A percentile compares a stretch with the other conserved stretches of the same genome.
These are phyloP conservation scores for Leccinum pachyderme DNA, from an alignment of 1,284 basidiomycete genomes.

Conservation along the genomic window DNA sequence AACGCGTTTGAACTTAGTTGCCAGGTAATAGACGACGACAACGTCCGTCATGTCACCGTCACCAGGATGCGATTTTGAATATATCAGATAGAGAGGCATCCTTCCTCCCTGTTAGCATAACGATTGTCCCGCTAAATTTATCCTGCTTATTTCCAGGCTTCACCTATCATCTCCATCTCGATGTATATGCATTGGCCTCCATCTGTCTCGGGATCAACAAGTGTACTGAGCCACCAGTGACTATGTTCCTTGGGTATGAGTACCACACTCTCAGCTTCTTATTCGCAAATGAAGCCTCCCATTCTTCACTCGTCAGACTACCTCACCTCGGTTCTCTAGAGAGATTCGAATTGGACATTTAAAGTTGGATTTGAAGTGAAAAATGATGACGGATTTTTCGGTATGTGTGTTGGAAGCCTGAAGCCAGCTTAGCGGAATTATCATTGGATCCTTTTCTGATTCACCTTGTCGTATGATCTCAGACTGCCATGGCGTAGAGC, in stretches of 20 bases:
- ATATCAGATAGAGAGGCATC: constrained; percentile 9
- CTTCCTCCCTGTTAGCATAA: neutral
- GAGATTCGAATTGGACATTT: neutral
- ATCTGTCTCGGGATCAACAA: constrained; percentile 15
- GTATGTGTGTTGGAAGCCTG: neutral
- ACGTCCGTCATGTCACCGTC: neutral
- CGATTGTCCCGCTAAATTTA: neutral
- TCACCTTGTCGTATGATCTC: neutral
- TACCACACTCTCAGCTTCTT: neutral
- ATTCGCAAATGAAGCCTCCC: neutral
- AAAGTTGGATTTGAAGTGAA: neutral
- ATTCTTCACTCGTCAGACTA: neutral
- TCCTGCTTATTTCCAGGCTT: constrained; percentile 4
- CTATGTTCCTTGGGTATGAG: neutral
- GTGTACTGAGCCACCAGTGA: neutral
- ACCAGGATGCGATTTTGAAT: constrained; percentile 14
- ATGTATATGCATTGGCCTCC: constrained; percentile 13
- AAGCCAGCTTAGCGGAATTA: neutral
- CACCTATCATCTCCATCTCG: constrained; percentile 23
- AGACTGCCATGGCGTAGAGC: neutral
- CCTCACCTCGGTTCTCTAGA: neutral
- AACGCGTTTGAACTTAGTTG: neutral
- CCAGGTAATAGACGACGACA: constrained; percentile 16
- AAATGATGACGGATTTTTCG: neutral
- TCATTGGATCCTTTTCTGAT: neutral